Base-by-base conservation (phyloP, 2,329 filamentous ascomycete species). In the Trichophyton rubrum region DNA sequence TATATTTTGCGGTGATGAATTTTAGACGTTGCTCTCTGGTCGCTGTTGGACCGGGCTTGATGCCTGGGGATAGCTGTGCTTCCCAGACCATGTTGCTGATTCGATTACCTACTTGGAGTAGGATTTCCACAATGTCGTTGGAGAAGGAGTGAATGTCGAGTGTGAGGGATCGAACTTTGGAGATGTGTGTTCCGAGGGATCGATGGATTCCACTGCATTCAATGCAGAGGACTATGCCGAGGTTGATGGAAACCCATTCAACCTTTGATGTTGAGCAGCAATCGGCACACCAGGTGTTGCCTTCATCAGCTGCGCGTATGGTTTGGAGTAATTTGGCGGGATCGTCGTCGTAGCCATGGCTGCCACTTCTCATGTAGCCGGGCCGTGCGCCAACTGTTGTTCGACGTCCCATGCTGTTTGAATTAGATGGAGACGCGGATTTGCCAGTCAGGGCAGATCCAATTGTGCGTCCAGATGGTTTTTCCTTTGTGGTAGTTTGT, bases 21-120 rank as follows among this genome's bases (percentile, higher is more conserved):
- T 83, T 87, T n/a, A 97, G 79, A 22, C 93, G 84, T 72, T 96
- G 89, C 72, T 99, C 93, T 45, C 93, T 84, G 4, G 85, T 91
- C 24, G 91, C 89, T 67, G 86, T 85, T 0, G 89, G 81, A 0
- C 79, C 77, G 3, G 90, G 90, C 70, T 96, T 97, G 53, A 82
- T 69, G 4, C 81, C 77, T 24, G 81, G 81, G 62, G 96, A 90
- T 24, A 97, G 79, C 63, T 78, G 88, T 13, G 90, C 86, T 76
- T 99, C 93, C 90, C 91, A 99, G 20, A 99, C 81, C 86, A 92
- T 92, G 74, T 99, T 99, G 67, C 91, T 93, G 58, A 96, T 85
- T 58, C 91, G 85, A 72, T 99, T 99, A 64, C 95, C 95, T 64
- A 99, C 85, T 62, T 92, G 85, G 61, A 96, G 79, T 47, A 99